A percentile compares a stretch with the other conserved stretches of the same genome.
These are phyloP conservation scores for Globisporangium abappressorium DNA, from an alignment of 352 stramenopile genomes.

Conservation along the genomic window DNA sequence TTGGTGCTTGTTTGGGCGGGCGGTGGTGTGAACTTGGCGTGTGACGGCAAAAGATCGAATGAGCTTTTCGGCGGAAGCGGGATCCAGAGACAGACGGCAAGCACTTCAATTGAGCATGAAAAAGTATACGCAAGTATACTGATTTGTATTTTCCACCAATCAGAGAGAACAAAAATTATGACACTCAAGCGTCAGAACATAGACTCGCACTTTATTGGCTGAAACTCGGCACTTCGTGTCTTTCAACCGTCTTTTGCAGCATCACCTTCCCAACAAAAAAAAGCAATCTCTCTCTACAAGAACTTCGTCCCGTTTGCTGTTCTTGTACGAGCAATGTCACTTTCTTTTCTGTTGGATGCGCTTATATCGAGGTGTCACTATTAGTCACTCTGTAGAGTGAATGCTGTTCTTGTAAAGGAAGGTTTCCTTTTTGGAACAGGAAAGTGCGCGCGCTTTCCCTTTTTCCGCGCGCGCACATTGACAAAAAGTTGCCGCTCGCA, in stretches of 20 bases:
- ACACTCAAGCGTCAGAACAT: slow-evolving; percentile 8
- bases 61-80: neutral
- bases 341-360: slow-evolving; percentile 6
- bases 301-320: neutral
- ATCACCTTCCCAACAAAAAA: slow-evolving; percentile 4
- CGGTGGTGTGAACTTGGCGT: neutral
- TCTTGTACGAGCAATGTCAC: slow-evolving; percentile 9
- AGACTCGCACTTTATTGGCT: slow-evolving; percentile 10
- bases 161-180: neutral
- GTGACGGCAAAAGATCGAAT: slow-evolving; percentile 18
- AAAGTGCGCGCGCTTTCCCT: slow-evolving; percentile 1
- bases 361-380: slow-evolving; percentile 5
- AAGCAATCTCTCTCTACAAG: slow-evolving; percentile 5
- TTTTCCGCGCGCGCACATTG: slow-evolving; percentile 3
- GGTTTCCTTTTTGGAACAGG: slow-evolving; percentile 31
- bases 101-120: slow-evolving; percentile 6
- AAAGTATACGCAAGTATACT: slow-evolving; percentile 2
- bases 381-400: neutral
- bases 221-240: slow-evolving; percentile 3
- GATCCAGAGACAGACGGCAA: slow-evolving; percentile 15
- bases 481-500: slow-evolving; percentile 20
- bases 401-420: slow-evolving; percentile 31
- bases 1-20: neutral
- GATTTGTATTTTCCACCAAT: neutral
- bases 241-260: slow-evolving; percentile 1